Percentiles rank a stretch among this genome's conserved stretches.
phyloP scores from a whole-genome alignment of 2,329 filamentous ascomycete genomes.

The Beauveria rudraprayagi region DNA sequence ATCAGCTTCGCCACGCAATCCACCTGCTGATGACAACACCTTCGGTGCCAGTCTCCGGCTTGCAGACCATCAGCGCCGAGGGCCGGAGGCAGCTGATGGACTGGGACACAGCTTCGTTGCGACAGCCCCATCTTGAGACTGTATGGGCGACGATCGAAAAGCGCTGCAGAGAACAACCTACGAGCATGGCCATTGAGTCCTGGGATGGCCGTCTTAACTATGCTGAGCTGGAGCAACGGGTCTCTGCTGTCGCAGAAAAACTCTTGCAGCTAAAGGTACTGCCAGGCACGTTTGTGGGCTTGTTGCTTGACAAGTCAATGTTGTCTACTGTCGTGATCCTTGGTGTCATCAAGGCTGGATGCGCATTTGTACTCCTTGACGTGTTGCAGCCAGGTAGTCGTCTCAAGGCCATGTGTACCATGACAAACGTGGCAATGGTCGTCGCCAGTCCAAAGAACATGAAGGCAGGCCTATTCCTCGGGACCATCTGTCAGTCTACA shows the following conservation, averaged over 20 bases:
- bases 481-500: background rate
- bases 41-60: background rate
- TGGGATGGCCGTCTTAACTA: constrained; percentile 22
- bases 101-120: background rate
- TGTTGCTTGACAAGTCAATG: constrained; percentile 22
- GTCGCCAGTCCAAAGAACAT: background rate
- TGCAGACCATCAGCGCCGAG: background rate
- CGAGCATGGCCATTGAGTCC: constrained; percentile 14
- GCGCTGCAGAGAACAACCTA: background rate
- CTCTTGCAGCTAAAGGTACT: constrained; percentile 2
- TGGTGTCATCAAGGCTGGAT: constrained; percentile 22
- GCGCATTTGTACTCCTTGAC: constrained; percentile 21
- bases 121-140: background rate
- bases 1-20: background rate
- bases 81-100: background rate
- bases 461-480: background rate
- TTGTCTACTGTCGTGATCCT: constrained; percentile 20
- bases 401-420: constrained; percentile 9
- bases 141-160: background rate
- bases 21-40: background rate
- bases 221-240: constrained; percentile 16
- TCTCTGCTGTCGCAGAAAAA: constrained; percentile 14
- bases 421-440: background rate
- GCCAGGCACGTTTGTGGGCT: constrained; percentile 15
- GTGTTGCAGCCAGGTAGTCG: constrained; percentile 16